Conservation (phyloP, 1,139 yeast species). For the Schwanniomyces etchellsii region DNA sequence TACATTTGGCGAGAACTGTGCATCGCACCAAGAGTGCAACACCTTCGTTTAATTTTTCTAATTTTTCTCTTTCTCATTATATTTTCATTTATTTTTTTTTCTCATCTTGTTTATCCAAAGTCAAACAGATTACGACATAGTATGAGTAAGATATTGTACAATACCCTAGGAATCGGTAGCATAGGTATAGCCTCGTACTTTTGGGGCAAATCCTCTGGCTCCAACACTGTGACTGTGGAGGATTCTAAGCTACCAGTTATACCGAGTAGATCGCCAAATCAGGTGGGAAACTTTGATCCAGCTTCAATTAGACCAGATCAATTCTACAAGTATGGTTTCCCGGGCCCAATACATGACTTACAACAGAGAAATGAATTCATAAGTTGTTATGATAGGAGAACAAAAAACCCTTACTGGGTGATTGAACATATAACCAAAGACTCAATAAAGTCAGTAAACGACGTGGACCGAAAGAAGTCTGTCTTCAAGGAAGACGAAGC, state of each 20-base stretch:
- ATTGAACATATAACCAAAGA: conserved; percentile 84
- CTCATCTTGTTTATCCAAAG: background rate
- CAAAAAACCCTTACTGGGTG: conserved; percentile 84
- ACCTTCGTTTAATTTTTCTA: too few relatives aligned
- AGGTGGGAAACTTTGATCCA: background rate
- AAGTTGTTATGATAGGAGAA: conserved; percentile 80
- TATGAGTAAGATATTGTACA: background rate
- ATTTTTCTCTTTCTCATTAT: too few relatives aligned
- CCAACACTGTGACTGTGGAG: conserved; percentile 6
- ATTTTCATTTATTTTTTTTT: too few relatives aligned
- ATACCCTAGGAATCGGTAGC: conserved; percentile 28
- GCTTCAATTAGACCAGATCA: conserved; percentile 46
- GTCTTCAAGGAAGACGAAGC: conserved; percentile 81
- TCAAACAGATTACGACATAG: background rate
- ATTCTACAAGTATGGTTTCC: conserved; percentile 85
- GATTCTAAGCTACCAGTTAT: background rate
- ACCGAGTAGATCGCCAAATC: conserved; percentile 6
- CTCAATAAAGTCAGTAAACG: conserved; percentile 44
- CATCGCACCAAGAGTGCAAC: too few relatives aligned
- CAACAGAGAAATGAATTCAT: conserved; percentile 70
- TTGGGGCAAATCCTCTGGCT: conserved; percentile 30
- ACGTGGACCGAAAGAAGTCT: conserved; percentile 74
- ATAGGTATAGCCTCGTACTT: conserved; percentile 40
- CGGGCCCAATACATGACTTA: conserved; percentile 89
- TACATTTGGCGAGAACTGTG: too few relatives aligned